Conservation (phyloP, 192 early-diverging fungal species). For the Haplosporangium gracile region DNA sequence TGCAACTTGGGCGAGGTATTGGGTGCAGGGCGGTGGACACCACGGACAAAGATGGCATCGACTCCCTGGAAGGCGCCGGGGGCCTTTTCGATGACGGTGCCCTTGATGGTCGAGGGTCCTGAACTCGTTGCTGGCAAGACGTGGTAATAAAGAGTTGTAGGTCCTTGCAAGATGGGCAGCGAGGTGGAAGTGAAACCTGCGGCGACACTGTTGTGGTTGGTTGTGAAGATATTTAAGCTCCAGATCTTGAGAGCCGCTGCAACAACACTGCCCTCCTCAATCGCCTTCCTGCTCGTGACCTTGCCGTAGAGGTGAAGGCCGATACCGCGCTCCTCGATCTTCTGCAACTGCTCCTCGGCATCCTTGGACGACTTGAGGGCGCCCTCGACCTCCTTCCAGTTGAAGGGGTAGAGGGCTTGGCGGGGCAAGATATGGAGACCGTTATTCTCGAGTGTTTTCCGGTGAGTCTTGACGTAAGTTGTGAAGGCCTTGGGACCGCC, state of each 20-base stretch:
- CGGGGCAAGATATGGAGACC: slow-evolving; percentile 63
- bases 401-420: slow-evolving; percentile 62
- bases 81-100: slow-evolving; percentile 23
- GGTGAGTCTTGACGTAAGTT: slow-evolving; percentile 63
- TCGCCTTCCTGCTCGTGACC: slow-evolving; percentile 63
- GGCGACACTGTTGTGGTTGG: slow-evolving; percentile 9
- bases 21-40: slow-evolving; percentile 17
- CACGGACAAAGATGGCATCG: slow-evolving; percentile 64
- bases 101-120: slow-evolving; percentile 15
- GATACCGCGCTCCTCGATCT: slow-evolving; percentile 56
- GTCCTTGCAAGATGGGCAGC: slow-evolving; percentile 32
- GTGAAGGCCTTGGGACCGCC: slow-evolving; percentile 70
- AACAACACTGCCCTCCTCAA: slow-evolving; percentile 64
- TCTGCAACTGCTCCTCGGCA: slow-evolving; percentile 56
- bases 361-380: slow-evolving; percentile 50
- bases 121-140: not conserved
- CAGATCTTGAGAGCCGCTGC: slow-evolving; percentile 61
- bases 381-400: slow-evolving; percentile 62
- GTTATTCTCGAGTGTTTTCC: slow-evolving; percentile 54
- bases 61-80: slow-evolving; percentile 64
- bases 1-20: not conserved
- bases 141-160: slow-evolving; percentile 19
- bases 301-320: slow-evolving; percentile 71
- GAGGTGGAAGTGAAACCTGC: slow-evolving; percentile 11
- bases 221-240: slow-evolving; percentile 58